Conservation (phyloP, 371 early-diverging fungal genomes). For the Syncephalastrum racemosum region DNA sequence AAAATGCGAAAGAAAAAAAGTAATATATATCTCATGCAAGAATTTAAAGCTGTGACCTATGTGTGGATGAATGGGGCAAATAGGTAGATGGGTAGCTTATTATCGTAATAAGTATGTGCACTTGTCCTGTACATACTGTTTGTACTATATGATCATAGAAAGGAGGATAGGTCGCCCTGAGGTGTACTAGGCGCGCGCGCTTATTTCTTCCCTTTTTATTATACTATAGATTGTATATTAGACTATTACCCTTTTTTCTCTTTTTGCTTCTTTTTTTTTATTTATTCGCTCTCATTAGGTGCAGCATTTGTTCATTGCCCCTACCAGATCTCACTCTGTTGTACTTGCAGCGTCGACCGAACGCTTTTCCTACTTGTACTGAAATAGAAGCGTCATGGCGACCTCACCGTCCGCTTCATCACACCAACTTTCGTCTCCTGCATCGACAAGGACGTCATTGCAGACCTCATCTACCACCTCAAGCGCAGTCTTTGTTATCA, state of each 20-base stretch:
- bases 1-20: no score
- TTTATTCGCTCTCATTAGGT: neutral
- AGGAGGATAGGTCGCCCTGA: neutral
- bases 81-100: neutral
- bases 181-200: neutral
- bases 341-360: neutral
- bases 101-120: neutral
- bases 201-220: neutral
- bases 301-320: neutral
- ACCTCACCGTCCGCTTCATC: constrained; percentile 28
- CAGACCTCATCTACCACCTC: constrained; percentile 36
- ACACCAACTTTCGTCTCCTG: constrained; percentile 29
- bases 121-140: no score
- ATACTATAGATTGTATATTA: no score
- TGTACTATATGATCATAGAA: no score
- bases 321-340: neutral
- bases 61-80: no score
- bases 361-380: constrained; percentile 1
- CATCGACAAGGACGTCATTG: constrained; percentile 18
- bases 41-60: no score
- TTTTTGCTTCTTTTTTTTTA: neutral
- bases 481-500: constrained; percentile 62
- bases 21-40: neutral
- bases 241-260: neutral
- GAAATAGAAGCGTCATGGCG: constrained; percentile 15